Base-by-base conservation (phyloP, 169 alveolate genomes). In the Plasmodium yoelii region DNA sequence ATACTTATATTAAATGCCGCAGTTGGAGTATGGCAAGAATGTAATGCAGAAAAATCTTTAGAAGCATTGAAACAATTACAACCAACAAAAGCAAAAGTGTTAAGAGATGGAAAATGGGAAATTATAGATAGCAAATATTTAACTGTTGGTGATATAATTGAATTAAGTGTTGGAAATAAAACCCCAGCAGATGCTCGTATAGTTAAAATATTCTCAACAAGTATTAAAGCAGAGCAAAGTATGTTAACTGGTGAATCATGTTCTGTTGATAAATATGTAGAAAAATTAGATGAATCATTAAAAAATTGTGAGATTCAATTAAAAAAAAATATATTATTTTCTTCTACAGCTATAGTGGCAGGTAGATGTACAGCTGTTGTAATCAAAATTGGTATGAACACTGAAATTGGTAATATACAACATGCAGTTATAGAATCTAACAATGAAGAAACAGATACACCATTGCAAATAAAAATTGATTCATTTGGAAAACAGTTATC, bases 11-110 rank as follows among this genome's bases (percentile, higher is more conserved):
- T 97, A 10, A 99, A 98, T 93, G 99, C 99, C 0, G 92, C 96
- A 9, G 99, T 99, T 18, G 99, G 99, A 0, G 99, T 98, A 24
- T 97, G 99, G 99, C 99, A 99, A 93, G 99, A 98, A 89, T 93
- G 98, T 65, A 97, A 98, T 74, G 99, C 99, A 8, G 99, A 98
- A 92, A 95, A 96, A 82, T 99, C 99, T 18, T 89, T 98, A 86
- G 99, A 97, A 44, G 99, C 99, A 5, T 88, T 98, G 69, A 98
- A 98, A 93, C 93, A 95, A 90, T 96, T 96, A 73, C 99, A 97
- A 68, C 99, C 99, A 0, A 95, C 97, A 10, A 93, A 94, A 67
- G 98, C 99, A 7, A 96, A 92, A 34, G 97, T 96, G 0, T 92
- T 97, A 34, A 96, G 99, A 89, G 95, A 97, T 49, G 99, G 99